Evolutionary conservation across 768 basidiomycete genomes (phyloP).

Genomic region (Boletus sensibilis): DNA sequence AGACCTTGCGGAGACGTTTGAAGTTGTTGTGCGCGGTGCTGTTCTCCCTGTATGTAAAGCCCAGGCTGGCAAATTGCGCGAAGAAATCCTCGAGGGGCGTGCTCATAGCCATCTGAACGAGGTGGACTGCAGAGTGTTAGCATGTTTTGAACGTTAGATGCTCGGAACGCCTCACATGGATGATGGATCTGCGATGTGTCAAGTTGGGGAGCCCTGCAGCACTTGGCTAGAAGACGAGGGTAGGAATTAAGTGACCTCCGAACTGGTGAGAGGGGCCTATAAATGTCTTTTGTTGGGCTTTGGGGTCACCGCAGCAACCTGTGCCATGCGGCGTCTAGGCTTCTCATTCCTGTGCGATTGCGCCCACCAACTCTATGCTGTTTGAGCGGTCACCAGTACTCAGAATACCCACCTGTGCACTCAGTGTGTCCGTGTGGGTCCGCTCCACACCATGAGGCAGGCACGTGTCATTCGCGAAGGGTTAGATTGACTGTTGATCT

Average conservation of each 20-base stretch:
- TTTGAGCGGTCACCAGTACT: background rate
- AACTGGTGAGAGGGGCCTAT: background rate
- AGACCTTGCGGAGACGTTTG: constrained; percentile 4
- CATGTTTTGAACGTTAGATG: background rate
- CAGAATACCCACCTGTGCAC: background rate
- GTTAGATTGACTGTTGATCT: background rate
- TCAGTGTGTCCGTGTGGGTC: background rate
- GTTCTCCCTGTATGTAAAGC: constrained; percentile 15
- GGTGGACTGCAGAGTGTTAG: background rate
- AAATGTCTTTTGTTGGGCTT: background rate
- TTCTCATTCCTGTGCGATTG: constrained; percentile 8
- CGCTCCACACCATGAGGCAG: background rate
- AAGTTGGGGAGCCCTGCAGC: background rate
- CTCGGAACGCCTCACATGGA: background rate
- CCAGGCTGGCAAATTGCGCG: constrained; percentile 11
- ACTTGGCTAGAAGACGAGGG: background rate
- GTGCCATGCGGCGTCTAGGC: background rate
- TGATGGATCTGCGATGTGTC: background rate
- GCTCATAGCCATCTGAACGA: constrained; percentile 6
- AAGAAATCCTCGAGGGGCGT: constrained; percentile 28
- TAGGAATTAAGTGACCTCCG: background rate
- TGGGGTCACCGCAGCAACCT: background rate
- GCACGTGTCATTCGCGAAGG: background rate
- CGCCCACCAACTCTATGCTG: background rate
- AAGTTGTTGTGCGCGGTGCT: constrained; percentile 25